Base-by-base conservation (phyloP, 805 yeast genomes). In the Metschnikowia chrysomelidarum region DNA sequence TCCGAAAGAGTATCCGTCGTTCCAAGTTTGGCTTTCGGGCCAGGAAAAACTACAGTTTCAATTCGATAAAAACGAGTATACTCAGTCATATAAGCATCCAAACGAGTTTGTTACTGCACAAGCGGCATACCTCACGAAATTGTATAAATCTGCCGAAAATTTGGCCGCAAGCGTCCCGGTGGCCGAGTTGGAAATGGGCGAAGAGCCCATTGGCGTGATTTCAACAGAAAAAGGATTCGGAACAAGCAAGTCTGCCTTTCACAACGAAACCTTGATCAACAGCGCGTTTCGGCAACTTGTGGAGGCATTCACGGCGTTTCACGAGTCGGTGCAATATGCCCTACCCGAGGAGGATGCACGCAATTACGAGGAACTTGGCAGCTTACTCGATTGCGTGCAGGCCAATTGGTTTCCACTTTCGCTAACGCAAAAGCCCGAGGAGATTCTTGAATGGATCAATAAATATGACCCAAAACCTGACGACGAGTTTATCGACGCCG, bases 381-480 rank as follows among this genome's bases (percentile, higher is more conserved):
- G 70, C 39, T 73, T 83, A 6, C 50, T 83, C 29, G 79, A 77
- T 40, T 74, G 87, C 46, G 51, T 83, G 18, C 70, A 71, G 32
- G 75, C 85, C 0, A 54, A 75, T 23, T 64, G 68, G 47, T 79
- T 77, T 45, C 49, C 51, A 24, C 37, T 43, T 2, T 63, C 67
- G 12, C 52, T 58, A 9, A 62, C 67, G 38, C 62, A 55, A 32
- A 64, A 65, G 44, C 70, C 79, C 19, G 63, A 64, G 30, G 51
- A 67, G 24, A 56, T 79, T 22, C 57, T 71, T 11, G 70, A 67
- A 30, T 84, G 93, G 93, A 65, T 81, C 17, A 84, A 84, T 51
- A 68, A 76, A 37, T 78, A 81, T 19, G 86, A 82, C 52, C 78
- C 81, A 4, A 75, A 76, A 46, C 89, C 89, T 1, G 76, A 71